Base-by-base conservation (phyloP, 202 grass and related monocot genomes). In the Tripidium arundinaceum region DNA sequence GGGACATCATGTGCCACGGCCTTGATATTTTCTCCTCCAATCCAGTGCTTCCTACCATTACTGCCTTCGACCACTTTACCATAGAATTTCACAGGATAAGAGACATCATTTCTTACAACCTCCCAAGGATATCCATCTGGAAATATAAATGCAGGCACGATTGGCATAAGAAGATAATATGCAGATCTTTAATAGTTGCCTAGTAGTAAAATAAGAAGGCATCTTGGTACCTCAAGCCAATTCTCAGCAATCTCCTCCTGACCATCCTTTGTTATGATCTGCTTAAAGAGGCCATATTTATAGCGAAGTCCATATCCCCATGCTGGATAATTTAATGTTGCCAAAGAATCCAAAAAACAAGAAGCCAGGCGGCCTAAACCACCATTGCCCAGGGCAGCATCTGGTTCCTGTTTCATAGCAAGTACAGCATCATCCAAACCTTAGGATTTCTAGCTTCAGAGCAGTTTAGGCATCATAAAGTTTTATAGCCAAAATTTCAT, bases 231-330 rank as follows among this genome's bases (percentile, higher is more conserved):
- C 90, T 99, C 92, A 59, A 99, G 90, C 96, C 92, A 99, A 77
- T 89, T 85, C 82, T 99, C 96, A 59, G 96, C 90, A 61, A 90
- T 83, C 84, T 99, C 96, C 81, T 99, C 96, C 76, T 99, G 96
- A 42, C 96, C 92, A 83, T 91, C 90, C 81, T 99, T 96, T 61
- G 96, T 91, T 81, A 99, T 99, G 68, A 85, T 83, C 81, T 99
- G 92, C 80, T 93, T 95, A 83, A 99, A 99, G 65, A 99, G 85
- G 29, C 96, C 96, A 70, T 99, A 90, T 83, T 84, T 91, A 47
- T 99, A 99, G 75, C 92, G 85, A 76, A 99, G 92, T 79, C 92
- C 96, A 72, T 99, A 99, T 77, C 96, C 96, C 96, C 96, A 99
- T 72, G 92, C 96, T 75, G 96, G 96, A 88, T 96, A 99, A 78